Base-by-base conservation (phyloP, 306 rosid species). In the Biancaea sappan region DNA sequence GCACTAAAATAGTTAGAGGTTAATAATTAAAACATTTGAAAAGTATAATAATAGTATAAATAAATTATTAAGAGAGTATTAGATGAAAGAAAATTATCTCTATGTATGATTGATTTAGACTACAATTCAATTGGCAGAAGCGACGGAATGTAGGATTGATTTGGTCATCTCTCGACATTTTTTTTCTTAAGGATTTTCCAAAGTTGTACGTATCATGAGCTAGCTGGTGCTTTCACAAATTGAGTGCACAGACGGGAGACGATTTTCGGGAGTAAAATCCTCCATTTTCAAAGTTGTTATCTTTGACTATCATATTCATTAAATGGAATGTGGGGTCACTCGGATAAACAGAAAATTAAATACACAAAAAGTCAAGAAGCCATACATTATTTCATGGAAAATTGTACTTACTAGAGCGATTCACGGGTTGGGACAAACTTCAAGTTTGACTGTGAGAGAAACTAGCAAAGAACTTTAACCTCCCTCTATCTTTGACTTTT, bases 351-450 rank as follows among this genome's bases (percentile, higher is more conserved):
- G 41, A 19, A 16, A 21, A 22, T 14, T 9, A 41, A 11, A 54
- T 5, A 13, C 1, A 8, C 2, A 8, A 18, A 16, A 58, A 57
- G 3, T 16, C 56, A 43, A 66, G 0, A 37, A 18, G 21, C 19
- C 26, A 0, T n/a, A 0, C 12, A n/a, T 12, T 31, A n/a, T 24
- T 69, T 62, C 29, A 11, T 15, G 29, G 37, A 31, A 60, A 47
- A 56, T 51, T 44, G 76, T 76, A 64, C 46, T 8, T n/a, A n/a
- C n/a, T n/a, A n/a, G n/a, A 2, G 5, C 12, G 68, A 34, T 68
- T 19, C 63, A 60, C 43, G 66, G 66, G 41, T 9, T 24, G n/a
- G 6, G 40, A 44, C 3, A 47, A 34, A 34, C 28, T 28, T 21
- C 22, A 48, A 44, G 8, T 46, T 15, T 73, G 71, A 47, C 40